phyloP scores from a whole-genome alignment of 2,329 filamentous ascomycete genomes.

The Biscogniauxia mediterranea region DNA sequence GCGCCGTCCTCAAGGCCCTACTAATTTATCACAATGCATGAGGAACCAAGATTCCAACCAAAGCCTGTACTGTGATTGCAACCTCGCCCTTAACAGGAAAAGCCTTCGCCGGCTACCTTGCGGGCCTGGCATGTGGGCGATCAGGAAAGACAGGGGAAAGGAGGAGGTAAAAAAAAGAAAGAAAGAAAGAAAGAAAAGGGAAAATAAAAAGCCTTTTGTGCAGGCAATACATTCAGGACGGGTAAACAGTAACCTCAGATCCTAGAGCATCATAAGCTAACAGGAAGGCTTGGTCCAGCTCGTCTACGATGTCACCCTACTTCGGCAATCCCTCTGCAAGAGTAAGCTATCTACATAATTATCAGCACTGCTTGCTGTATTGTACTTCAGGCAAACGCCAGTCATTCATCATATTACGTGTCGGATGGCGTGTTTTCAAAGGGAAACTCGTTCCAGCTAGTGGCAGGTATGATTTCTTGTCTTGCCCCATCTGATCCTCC shows the following conservation, averaged over 20 bases:
- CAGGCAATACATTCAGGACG: not conserved
- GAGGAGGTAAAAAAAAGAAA: too few species aligned
- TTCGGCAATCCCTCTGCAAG: not conserved
- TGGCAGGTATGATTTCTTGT: not conserved
- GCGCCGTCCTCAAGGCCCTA: not conserved
- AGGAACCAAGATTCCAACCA: not conserved
- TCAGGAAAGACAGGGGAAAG: not conserved
- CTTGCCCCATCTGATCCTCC: not conserved
- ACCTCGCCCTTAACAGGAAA: not conserved
- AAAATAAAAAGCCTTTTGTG: not conserved
- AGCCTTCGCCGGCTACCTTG: not conserved
- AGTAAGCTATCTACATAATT: not conserved
- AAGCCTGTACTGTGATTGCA: not conserved
- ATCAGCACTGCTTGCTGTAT: not conserved
- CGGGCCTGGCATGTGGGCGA: too few species aligned
- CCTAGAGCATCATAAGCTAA: not conserved
- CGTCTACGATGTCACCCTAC: not conserved
- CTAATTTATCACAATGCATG: not conserved
- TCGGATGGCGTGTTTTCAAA: not conserved
- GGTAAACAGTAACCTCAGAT: not conserved
- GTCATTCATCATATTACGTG: not conserved
- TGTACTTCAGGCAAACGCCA: not conserved
- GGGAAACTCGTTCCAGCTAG: not conserved
- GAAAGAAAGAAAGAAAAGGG: too few species aligned
- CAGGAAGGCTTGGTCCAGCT: not conserved